These are phyloP conservation scores for Pichia sp. DNA, from an alignment of 1,139 yeast species.

Conservation along the genomic window DNA sequence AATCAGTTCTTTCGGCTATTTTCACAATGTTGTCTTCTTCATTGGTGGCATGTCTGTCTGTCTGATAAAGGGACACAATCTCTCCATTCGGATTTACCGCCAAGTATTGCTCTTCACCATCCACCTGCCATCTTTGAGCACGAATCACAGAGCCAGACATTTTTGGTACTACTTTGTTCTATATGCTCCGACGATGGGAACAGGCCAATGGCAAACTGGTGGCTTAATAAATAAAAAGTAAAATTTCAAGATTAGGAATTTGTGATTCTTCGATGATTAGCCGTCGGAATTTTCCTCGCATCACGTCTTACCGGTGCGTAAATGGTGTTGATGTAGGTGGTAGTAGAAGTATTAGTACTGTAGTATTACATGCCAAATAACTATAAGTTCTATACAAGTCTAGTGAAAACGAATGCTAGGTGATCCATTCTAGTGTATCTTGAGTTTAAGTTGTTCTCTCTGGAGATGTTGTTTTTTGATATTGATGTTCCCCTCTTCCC, in stretches of 20 bases:
- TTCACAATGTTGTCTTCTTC: conserved; percentile 44
- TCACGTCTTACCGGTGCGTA: not conserved
- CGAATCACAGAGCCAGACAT: conserved; percentile 31
- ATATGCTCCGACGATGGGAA: not conserved
- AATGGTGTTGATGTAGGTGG: not conserved
- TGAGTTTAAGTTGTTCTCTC: conserved; percentile 28
- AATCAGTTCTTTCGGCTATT: conserved; percentile 53
- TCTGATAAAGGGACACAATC: conserved; percentile 57
- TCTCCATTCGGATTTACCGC: conserved; percentile 68
- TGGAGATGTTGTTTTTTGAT: conserved; percentile 29
- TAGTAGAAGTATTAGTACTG: not conserved
- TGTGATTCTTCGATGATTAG: not conserved
- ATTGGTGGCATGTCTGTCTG: conserved; percentile 29
- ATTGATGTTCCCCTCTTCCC: conserved; percentile 17
- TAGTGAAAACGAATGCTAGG: too few relatives aligned
- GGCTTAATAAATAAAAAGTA: too few relatives aligned
- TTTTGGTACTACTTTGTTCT: not conserved
- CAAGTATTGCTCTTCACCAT: conserved; percentile 33
- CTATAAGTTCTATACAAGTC: not conserved
- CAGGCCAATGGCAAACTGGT: too few relatives aligned
- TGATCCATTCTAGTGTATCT: conserved; percentile 15
- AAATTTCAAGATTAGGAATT: too few relatives aligned
- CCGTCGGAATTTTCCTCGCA: not conserved
- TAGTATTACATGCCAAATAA: not conserved
- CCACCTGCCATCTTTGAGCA: conserved; percentile 28